Conservation (phyloP, 2,329 filamentous ascomycete species). For the Curvularia sp. region DNA sequence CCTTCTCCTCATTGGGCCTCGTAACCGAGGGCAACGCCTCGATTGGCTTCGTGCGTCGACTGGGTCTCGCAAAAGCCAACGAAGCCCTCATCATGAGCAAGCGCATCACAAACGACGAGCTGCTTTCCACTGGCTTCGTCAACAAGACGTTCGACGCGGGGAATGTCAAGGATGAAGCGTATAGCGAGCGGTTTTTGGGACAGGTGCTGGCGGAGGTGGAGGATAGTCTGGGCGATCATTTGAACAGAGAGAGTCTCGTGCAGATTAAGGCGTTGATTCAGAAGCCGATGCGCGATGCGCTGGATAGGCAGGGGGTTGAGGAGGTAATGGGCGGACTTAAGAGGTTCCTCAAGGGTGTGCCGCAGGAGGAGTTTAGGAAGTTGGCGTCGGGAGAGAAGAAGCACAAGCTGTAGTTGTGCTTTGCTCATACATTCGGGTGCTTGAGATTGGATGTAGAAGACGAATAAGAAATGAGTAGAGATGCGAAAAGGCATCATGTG, state of each 20-base stretch:
- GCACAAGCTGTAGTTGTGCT: constrained; percentile 75
- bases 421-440: neutral
- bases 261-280: constrained; percentile 86
- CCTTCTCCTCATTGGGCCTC: constrained; percentile 87
- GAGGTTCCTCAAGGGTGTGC: constrained; percentile 78
- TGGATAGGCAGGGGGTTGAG: constrained; percentile 78
- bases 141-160: constrained; percentile 77
- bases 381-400: constrained; percentile 88
- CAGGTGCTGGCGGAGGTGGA: constrained; percentile 81
- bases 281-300: constrained; percentile 71
- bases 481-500: neutral
- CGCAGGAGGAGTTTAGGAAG: constrained; percentile 87
- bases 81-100: constrained; percentile 93
- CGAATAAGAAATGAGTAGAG: neutral
- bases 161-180: constrained; percentile 60
- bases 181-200: constrained; percentile 67
- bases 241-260: constrained; percentile 78
- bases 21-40: constrained; percentile 88
- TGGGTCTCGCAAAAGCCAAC: constrained; percentile 83
- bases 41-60: constrained; percentile 76
- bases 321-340: constrained; percentile 89
- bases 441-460: neutral
- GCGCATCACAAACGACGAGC: constrained; percentile 73
- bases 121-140: constrained; percentile 79
- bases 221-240: constrained; percentile 77